A percentile compares a stretch with the other conserved stretches of the same genome.
These are phyloP conservation scores for Macroventuria anomochaeta DNA, from an alignment of 2,329 filamentous ascomycete genomes.

Conservation along the genomic window DNA sequence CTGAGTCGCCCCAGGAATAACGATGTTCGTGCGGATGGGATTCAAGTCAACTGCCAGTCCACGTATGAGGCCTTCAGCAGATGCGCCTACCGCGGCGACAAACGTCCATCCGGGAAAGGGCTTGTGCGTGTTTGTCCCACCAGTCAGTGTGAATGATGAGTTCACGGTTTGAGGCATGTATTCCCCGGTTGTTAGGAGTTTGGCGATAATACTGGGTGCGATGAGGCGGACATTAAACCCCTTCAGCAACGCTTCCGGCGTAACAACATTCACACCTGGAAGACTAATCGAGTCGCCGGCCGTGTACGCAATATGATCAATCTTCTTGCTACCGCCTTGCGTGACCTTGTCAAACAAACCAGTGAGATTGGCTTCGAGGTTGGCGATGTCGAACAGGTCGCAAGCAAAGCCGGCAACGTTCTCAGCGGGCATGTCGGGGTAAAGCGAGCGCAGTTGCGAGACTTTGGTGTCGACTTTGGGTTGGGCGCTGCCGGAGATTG, in stretches of 20 bases:
- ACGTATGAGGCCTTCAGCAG: conserved; percentile 43
- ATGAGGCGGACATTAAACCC: conserved; percentile 45
- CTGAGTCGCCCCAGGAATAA: conserved; percentile 51
- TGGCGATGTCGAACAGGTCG: conserved; percentile 36
- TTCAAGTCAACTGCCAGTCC: conserved; percentile 52
- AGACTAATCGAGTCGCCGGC: conserved; percentile 34
- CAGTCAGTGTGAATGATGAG: conserved; percentile 52
- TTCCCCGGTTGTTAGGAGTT: conserved; percentile 42
- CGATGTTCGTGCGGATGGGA: conserved; percentile 53
- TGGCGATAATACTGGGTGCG: conserved; percentile 49
- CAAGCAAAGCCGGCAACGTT: conserved; percentile 34
- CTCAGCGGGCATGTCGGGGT: conserved; percentile 35
- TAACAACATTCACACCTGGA: conserved; percentile 37
- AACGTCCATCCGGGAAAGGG: conserved; percentile 46
- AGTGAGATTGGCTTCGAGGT: conserved; percentile 38
- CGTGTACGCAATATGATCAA: conserved; percentile 44
- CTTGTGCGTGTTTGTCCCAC: conserved; percentile 45
- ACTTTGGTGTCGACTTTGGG: conserved; percentile 59
- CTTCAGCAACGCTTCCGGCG: conserved; percentile 24
- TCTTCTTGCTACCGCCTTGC: conserved; percentile 32
- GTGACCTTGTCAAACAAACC: conserved; percentile 39
- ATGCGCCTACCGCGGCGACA: conserved; percentile 31
- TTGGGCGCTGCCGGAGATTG: conserved; percentile 65
- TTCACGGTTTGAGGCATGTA: conserved; percentile 41
- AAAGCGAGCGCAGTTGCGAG: conserved; percentile 52